These are phyloP conservation scores for Abrus precatorius DNA, from an alignment of 306 rosid species.

Conservation along the genomic window DNA sequence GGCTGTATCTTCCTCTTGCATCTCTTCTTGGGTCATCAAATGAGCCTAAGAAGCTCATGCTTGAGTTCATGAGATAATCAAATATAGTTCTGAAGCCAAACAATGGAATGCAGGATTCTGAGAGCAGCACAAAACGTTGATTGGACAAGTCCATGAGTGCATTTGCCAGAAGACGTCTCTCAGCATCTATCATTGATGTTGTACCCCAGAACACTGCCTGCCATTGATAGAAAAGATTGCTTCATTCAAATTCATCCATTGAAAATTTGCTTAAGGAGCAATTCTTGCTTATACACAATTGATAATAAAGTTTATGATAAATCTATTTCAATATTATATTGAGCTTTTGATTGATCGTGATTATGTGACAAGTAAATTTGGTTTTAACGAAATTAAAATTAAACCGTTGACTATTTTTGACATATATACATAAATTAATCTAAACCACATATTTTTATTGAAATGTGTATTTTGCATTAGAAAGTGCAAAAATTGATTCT, in stretches of 20 bases:
- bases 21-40: conserved; percentile 58
- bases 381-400: too few species aligned
- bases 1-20: conserved; percentile 65
- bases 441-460: too few species aligned
- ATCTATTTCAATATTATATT: background rate
- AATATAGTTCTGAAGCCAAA: conserved; percentile 65
- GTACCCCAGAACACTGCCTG: conserved; percentile 73
- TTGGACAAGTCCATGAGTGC: conserved; percentile 69
- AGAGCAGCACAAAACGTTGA: conserved; percentile 65
- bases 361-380: background rate
- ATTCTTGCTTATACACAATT: too few species aligned
- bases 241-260: background rate
- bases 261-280: background rate
- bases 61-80: conserved; percentile 57
- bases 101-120: conserved; percentile 77
- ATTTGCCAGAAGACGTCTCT: conserved; percentile 67
- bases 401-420: too few species aligned
- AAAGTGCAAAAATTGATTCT: too few species aligned
- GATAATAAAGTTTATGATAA: background rate
- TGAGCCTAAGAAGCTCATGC: conserved; percentile 49
- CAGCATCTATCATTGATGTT: conserved; percentile 69
- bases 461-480: too few species aligned
- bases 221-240: background rate
- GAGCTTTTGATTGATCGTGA: background rate
- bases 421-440: too few species aligned